Base-by-base conservation (phyloP, 805 yeast species). In the Yarrowia hollandica region DNA sequence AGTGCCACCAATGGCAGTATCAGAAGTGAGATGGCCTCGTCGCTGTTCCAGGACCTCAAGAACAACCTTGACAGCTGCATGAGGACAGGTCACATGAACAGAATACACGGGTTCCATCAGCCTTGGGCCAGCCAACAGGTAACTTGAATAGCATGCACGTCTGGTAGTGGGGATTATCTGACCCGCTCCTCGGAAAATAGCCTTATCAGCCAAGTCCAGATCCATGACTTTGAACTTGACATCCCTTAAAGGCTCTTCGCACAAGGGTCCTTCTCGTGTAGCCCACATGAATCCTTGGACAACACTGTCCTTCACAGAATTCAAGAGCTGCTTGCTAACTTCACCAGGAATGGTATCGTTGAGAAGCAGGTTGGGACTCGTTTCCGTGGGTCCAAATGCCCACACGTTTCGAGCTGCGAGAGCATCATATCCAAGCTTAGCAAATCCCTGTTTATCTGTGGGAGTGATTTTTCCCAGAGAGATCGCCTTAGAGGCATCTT, bases 201-300 rank as follows among this genome's bases (percentile, higher is more conserved):
- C 73, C 25, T 79, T 78, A 0, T 75, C 71, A 5, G 85, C 77
- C 3, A 87, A 66, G 0, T 74, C 72, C 0, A 82, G 80, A 60
- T 84, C 88, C 46, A 89, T 75, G 37, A 94, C 77, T 59, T 82
- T 82, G 71, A 94, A 90, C 63, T 81, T 83, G 5, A 85, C 82
- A 58, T 84, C 80, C 57, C 88, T 74, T 6, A 94, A 76, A 0
- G 88, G 85, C 68, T 90, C 97, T 62, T 87, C 96, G 62, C 95
- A 83, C n/a, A 94, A 74, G 0, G 99, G 99, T 0, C 99, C 99
- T 66, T 88, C 96, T 60, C 82, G 77, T 0, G 81, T 77, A 2
- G 86, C 85, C 94, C 96, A 88, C 65, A 80, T 79, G 72, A 92
- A 94, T 0, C 98, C 99, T 64, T 84, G 85, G 1, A 75, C 72